Conservation (phyloP, 2,329 filamentous ascomycete genomes). For the Tolypocladium ophioglossoides region DNA sequence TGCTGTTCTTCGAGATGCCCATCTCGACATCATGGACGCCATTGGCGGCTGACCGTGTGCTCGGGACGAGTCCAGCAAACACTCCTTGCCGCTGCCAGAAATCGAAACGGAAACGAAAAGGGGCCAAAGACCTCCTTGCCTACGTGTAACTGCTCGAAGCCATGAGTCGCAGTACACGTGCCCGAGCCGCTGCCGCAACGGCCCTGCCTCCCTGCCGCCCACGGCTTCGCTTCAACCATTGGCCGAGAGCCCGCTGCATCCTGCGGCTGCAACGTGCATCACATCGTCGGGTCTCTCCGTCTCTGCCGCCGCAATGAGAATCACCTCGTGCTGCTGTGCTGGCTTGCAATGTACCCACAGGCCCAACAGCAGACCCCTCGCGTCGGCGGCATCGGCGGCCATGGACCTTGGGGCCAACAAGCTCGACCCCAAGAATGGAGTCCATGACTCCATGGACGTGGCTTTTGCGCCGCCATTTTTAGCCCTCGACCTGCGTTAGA, state of each 20-base stretch:
- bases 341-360: not conserved
- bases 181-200: no score
- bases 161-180: no score
- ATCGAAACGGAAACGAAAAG: not conserved
- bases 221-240: not conserved
- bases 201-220: not conserved
- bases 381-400: not conserved
- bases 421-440: not conserved
- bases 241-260: not conserved
- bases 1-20: not conserved
- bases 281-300: not conserved
- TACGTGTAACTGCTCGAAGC: not conserved
- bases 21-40: not conserved
- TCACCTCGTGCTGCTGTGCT: not conserved
- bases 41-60: not conserved
- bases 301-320: not conserved
- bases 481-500: not conserved
- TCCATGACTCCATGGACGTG: not conserved
- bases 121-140: no score
- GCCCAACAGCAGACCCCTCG: not conserved
- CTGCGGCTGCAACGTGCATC: not conserved
- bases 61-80: no score
- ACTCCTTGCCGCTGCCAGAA: not conserved
- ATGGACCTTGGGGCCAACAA: not conserved
- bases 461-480: not conserved